Percentiles rank a stretch among this genome's conserved stretches.
phyloP scores from a whole-genome alignment of 2,329 filamentous ascomycete genomes.

The Aspergillus versicolor region DNA sequence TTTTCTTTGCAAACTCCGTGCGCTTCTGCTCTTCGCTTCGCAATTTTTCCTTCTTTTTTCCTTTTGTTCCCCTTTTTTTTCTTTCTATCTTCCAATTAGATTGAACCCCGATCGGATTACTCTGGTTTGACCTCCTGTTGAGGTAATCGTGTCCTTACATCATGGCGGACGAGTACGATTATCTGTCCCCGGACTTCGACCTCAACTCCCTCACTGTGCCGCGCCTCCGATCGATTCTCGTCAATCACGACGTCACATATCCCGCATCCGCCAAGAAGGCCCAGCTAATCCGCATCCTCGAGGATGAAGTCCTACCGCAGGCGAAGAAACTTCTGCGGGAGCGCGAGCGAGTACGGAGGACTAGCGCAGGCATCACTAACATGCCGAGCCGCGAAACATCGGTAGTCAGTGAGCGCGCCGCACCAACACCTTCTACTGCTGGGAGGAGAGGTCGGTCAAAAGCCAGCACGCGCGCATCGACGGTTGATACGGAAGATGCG shows the following conservation, averaged over 20 bases:
- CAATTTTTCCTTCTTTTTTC: neutral
- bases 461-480: conserved; percentile 47
- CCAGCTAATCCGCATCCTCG: conserved; percentile 81
- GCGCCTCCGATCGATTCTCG: conserved; percentile 83
- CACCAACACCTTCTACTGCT: conserved; percentile 53
- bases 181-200: conserved; percentile 85
- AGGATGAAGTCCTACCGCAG: conserved; percentile 73
- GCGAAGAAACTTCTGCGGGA: conserved; percentile 73
- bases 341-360: conserved; percentile 76
- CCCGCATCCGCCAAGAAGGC: conserved; percentile 88
- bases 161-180: conserved; percentile 67
- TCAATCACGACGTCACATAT: conserved; percentile 83
- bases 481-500: conserved; percentile 37
- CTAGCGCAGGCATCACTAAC: conserved; percentile 78
- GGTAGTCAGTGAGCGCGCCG: conserved; percentile 59
- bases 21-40: neutral
- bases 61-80: neutral
- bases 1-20: neutral
- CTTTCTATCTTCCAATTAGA: neutral
- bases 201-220: conserved; percentile 80
- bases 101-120: neutral
- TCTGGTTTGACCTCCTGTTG: neutral
- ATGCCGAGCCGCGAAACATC: conserved; percentile 66
- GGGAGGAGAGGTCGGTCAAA: conserved; percentile 55
- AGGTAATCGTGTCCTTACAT: conserved; percentile 12